These are phyloP conservation scores for Fistulina hepatica DNA, from an alignment of 1,284 basidiomycete species.

Conservation along the genomic window DNA sequence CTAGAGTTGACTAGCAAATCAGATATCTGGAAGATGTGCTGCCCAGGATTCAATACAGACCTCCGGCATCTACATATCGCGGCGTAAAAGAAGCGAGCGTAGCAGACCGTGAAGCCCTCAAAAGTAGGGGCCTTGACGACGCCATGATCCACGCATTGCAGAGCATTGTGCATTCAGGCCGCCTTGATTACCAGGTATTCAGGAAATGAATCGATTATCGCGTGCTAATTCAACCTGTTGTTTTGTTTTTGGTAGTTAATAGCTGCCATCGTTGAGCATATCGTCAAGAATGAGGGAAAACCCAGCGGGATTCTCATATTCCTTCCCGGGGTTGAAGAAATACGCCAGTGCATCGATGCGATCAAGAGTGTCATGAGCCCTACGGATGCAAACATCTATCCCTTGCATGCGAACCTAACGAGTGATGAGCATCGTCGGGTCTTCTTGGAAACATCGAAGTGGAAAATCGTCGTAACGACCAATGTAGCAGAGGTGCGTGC, in stretches of 20 bases:
- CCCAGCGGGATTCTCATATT: constrained; percentile 76
- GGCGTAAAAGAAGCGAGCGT: constrained; percentile 33
- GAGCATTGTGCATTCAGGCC: constrained; percentile 52
- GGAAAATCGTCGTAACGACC: constrained; percentile 86
- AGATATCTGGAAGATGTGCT: constrained; percentile 80
- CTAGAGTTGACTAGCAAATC: constrained; percentile 1
- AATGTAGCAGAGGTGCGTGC: constrained; percentile 71
- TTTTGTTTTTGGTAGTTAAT: constrained; percentile 58
- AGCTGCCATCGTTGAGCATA: constrained; percentile 53
- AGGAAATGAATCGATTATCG: not conserved
- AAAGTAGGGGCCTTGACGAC: constrained; percentile 43
- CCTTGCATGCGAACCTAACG: constrained; percentile 86
- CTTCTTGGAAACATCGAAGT: constrained; percentile 53
- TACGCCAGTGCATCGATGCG: constrained; percentile 69
- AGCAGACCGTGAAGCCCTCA: too few relatives aligned
- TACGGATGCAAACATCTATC: constrained; percentile 51
- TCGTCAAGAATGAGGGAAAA: constrained; percentile 39
- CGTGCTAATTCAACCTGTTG: too few relatives aligned
- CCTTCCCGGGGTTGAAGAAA: constrained; percentile 82
- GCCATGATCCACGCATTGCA: constrained; percentile 47
- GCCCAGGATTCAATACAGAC: constrained; percentile 39
- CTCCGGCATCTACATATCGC: constrained; percentile 37
- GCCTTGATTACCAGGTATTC: not conserved
- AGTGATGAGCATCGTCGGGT: constrained; percentile 77
- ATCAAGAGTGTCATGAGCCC: constrained; percentile 32